Evolutionary conservation across 163 green algal genomes (phyloP).

Genomic region (Trebouxia gelatinosa): DNA sequence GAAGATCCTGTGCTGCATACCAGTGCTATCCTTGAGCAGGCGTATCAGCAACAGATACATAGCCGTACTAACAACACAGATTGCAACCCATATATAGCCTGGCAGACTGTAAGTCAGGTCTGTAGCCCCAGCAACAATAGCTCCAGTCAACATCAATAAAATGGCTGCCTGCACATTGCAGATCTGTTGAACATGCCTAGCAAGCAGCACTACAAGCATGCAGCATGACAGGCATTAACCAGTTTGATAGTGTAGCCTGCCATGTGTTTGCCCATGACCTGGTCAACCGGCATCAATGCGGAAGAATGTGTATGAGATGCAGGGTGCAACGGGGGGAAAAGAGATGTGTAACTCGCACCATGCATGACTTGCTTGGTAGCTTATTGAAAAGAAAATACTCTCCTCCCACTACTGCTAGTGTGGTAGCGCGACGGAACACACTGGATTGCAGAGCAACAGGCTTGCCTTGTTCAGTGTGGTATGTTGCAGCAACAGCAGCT

Average conservation of each 20-base stretch:
- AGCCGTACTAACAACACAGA: slow-evolving; percentile 55
- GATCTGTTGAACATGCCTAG: too few species aligned
- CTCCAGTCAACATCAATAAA: slow-evolving; percentile 49
- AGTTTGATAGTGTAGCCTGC: too few species aligned
- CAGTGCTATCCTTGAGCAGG: slow-evolving; percentile 46
- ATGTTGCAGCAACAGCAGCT: background rate
- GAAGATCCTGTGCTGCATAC: background rate
- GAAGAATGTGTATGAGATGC: too few species aligned
- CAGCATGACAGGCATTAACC: too few species aligned
- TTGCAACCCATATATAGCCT: slow-evolving; percentile 52
- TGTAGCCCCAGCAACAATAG: slow-evolving; percentile 47
- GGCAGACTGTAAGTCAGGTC: slow-evolving; percentile 53
- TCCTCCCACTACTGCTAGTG: slow-evolving; percentile 50
- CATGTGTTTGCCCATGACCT: too few species aligned
- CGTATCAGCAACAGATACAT: slow-evolving; percentile 60
- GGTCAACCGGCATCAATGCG: too few species aligned
- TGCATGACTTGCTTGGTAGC: slow-evolving; percentile 25
- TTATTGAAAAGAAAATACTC: slow-evolving; percentile 50
- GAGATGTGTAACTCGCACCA: slow-evolving; percentile 20
- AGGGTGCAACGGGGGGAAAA: background rate
- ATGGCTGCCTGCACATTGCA: slow-evolving; percentile 40
- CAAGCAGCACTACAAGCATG: too few species aligned
- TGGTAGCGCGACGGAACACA: slow-evolving; percentile 53
- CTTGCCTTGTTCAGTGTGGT: background rate
- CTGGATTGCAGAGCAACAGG: slow-evolving; percentile 23